These are phyloP conservation scores for Meyerozyma athensensis DNA, from an alignment of 1,139 yeast genomes.

Conservation along the genomic window DNA sequence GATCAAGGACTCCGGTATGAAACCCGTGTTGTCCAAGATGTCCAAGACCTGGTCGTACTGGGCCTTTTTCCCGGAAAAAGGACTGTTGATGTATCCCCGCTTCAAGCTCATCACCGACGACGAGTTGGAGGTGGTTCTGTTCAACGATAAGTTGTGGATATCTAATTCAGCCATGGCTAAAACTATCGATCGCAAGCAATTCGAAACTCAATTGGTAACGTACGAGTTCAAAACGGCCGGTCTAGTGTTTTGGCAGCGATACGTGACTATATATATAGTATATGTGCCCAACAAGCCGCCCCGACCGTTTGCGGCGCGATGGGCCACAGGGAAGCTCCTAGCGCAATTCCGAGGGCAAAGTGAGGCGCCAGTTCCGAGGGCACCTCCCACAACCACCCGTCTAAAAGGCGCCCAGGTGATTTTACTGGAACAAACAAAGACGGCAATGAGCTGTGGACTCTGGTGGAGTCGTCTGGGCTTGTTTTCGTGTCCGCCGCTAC, in stretches of 20 bases:
- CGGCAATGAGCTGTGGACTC: no score
- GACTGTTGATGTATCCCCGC: conserved; percentile 67
- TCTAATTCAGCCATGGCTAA: conserved; percentile 13
- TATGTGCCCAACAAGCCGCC: no score
- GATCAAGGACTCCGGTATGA: conserved; percentile 81
- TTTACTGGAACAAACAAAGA: no score
- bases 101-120: conserved; percentile 32
- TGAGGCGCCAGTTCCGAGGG: no score
- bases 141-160: conserved; percentile 21
- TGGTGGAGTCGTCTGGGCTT: no score
- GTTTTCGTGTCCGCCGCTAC: no score
- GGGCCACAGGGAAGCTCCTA: no score
- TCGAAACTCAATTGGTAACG: no score
- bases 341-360: background rate
- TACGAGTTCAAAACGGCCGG: background rate
- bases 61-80: conserved; percentile 75
- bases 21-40: conserved; percentile 74
- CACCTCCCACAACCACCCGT: no score
- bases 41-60: conserved; percentile 84
- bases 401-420: no score
- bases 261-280: background rate
- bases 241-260: background rate
- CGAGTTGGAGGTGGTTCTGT: conserved; percentile 25
- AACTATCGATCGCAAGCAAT: no score
- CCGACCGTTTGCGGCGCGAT: no score